Percentiles rank a stretch among this genome's conserved stretches.
Evolutionary conservation across 2,329 filamentous ascomycete genomes (phyloP).

Genomic region (Penicillium nordicum): DNA sequence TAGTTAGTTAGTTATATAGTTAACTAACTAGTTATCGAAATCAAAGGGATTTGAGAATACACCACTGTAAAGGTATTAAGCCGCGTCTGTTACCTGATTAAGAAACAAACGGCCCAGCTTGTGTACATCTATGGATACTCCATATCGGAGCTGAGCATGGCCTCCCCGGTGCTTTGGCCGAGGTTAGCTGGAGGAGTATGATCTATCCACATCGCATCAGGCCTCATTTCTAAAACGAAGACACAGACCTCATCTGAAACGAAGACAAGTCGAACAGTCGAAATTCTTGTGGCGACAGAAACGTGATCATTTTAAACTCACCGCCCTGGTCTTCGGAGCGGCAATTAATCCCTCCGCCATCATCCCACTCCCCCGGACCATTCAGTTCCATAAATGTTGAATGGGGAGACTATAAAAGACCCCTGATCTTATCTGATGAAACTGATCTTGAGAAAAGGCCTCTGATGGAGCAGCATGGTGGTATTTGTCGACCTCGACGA

Average conservation of each 20-base stretch:
- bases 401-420: not conserved
- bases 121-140: not conserved
- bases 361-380: conserved; percentile 20
- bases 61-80: not conserved
- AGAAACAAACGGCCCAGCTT: not conserved
- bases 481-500: conserved; percentile 48
- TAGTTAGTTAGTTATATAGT: no score
- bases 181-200: not conserved
- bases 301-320: not conserved
- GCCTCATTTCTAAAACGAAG: not conserved
- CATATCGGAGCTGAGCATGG: not conserved
- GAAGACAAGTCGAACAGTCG: not conserved
- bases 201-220: not conserved
- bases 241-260: not conserved
- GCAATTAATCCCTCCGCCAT: conserved; percentile 18
- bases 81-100: not conserved
- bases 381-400: not conserved
- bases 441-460: conserved; percentile 15
- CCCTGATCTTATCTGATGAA: conserved; percentile 24
- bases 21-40: not conserved
- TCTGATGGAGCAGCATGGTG: conserved; percentile 42
- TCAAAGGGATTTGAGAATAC: not conserved
- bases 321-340: conserved; percentile 6
- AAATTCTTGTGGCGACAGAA: not conserved
- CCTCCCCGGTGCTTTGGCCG: not conserved